A percentile compares a stretch with the other conserved stretches of the same genome.
Evolutionary conservation across 108 stramenopile species (phyloP).

Genomic region (Discostella pseudostelligera): DNA sequence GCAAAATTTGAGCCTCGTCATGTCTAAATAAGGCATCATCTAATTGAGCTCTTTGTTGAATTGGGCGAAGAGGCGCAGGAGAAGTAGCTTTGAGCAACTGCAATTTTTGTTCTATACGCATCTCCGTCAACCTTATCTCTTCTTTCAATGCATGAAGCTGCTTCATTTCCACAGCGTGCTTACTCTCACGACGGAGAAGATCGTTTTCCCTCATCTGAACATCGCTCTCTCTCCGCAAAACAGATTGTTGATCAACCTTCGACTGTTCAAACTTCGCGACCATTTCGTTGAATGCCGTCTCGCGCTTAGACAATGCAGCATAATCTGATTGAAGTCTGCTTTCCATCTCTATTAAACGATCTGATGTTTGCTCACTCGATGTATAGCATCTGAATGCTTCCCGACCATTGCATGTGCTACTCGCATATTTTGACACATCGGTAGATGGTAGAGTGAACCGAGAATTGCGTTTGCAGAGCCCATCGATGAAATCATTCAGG

Average conservation of each 20-base stretch:
- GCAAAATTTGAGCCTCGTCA: too few species aligned
- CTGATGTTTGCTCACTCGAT: constrained; percentile 8
- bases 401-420: constrained; percentile 3
- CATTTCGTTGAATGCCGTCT: constrained; percentile 14
- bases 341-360: constrained; percentile 14
- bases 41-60: too few species aligned
- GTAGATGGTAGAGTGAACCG: constrained; percentile 19
- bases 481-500: constrained; percentile 24
- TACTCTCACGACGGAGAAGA: constrained; percentile 11
- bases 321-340: constrained; percentile 21
- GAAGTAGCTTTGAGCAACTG: not conserved
- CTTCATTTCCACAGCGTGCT: constrained; percentile 1
- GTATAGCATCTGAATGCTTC: constrained; percentile 29
- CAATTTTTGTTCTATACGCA: constrained; percentile 16
- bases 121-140: constrained; percentile 6
- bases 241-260: constrained; percentile 17
- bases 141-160: constrained; percentile 22
- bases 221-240: constrained; percentile 12
- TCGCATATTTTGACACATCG: constrained; percentile 5
- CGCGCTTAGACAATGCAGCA: constrained; percentile 23
- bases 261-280: constrained; percentile 10
- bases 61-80: too few species aligned
- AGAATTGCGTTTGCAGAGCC: constrained; percentile 20
- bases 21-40: too few species aligned
- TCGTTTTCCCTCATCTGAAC: constrained; percentile 21